Evolutionary conservation across 768 basidiomycete species (phyloP).

Genomic region (Porpolomopsis calyptriformis): DNA sequence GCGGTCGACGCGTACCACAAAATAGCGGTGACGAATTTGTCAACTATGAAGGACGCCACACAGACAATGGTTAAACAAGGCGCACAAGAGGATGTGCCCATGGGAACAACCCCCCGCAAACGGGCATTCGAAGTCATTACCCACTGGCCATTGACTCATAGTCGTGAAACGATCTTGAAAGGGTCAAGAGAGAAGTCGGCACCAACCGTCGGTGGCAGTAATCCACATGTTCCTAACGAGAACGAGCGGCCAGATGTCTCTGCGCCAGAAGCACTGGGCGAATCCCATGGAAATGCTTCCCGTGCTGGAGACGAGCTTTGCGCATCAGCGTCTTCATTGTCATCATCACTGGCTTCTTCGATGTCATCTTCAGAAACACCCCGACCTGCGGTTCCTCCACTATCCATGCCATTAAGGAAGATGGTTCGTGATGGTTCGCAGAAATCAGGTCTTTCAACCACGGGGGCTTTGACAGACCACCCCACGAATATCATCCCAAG

Average conservation of each 20-base stretch:
- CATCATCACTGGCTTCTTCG: conserved; percentile 28
- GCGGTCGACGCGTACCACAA: conserved; percentile 35
- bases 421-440: background rate
- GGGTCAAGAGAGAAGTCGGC: conserved; percentile 33
- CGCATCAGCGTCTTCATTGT: conserved; percentile 13
- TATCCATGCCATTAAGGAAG: background rate
- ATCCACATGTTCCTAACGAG: conserved; percentile 26
- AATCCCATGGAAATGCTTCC: background rate
- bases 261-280: background rate
- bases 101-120: conserved; percentile 70
- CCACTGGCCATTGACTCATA: conserved; percentile 60
- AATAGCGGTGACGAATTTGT: conserved; percentile 32
- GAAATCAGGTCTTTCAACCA: conserved; percentile 12
- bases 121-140: conserved; percentile 60
- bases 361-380: conserved; percentile 27
- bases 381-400: conserved; percentile 9
- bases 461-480: conserved; percentile 29
- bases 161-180: conserved; percentile 48
- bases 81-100: conserved; percentile 50
- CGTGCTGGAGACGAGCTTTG: background rate
- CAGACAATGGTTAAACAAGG: conserved; percentile 46
- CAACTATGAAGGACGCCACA: conserved; percentile 39
- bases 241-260: conserved; percentile 13
- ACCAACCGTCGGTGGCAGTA: conserved; percentile 22
- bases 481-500: conserved; percentile 33